Conservation (phyloP, 2,329 filamentous ascomycete species). For the Nemania diffusa region DNA sequence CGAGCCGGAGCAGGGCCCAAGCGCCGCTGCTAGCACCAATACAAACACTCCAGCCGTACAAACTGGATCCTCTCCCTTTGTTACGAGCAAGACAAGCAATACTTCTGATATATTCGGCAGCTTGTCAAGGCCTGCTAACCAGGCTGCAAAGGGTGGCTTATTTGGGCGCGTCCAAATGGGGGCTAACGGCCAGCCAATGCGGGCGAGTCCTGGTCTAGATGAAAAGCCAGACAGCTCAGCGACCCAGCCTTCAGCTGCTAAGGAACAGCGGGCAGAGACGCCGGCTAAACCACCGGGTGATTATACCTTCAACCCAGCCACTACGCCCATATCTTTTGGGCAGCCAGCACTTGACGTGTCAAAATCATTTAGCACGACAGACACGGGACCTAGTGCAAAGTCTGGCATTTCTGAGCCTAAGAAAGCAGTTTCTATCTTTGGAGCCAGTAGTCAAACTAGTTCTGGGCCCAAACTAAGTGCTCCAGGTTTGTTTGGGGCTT, state of each 20-base stretch:
- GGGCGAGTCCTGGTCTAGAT: constrained; percentile 40
- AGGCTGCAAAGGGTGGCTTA: constrained; percentile 46
- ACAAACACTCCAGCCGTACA: constrained; percentile 55
- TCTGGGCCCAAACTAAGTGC: constrained; percentile 24
- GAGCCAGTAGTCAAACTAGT: constrained; percentile 24
- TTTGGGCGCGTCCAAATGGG: constrained; percentile 49
- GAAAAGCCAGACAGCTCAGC: constrained; percentile 31
- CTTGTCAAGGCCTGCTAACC: constrained; percentile 36
- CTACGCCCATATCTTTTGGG: constrained; percentile 48
- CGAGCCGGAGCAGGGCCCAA: constrained; percentile 58
- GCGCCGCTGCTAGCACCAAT: constrained; percentile 55
- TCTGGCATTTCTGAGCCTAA: constrained; percentile 43
- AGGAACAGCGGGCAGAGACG: constrained; percentile 38
- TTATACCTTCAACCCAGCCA: constrained; percentile 49
- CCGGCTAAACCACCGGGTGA: constrained; percentile 48
- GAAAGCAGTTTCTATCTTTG: constrained; percentile 43
- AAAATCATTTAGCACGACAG: constrained; percentile 17
- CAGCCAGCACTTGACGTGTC: constrained; percentile 23
- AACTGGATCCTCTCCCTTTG: constrained; percentile 49
- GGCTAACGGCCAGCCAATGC: constrained; percentile 48
- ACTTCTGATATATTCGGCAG: constrained; percentile 40
- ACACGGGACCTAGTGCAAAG: constrained; percentile 40
- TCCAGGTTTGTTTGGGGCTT: constrained; percentile 40
- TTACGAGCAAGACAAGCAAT: constrained; percentile 44
- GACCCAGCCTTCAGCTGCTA: constrained; percentile 30